These are phyloP conservation scores for Zopfia rhizophila DNA, from an alignment of 2,329 filamentous ascomycete species.

Conservation along the genomic window DNA sequence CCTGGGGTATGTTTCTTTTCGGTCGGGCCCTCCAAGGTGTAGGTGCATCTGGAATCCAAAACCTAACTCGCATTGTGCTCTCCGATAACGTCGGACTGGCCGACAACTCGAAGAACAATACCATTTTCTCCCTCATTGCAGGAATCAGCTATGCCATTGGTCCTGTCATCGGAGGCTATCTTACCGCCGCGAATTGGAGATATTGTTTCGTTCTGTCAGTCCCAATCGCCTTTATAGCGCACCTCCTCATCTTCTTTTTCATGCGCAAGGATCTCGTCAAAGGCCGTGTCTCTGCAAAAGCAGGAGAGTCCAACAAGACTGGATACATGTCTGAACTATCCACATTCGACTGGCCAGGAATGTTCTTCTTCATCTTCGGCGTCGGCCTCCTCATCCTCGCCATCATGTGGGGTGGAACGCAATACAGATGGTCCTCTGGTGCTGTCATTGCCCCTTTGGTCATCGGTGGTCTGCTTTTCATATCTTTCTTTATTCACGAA, in stretches of 20 bases:
- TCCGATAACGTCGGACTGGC: slow-evolving; percentile 73
- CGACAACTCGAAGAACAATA: slow-evolving; percentile 76
- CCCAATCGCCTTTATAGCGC: slow-evolving; percentile 54
- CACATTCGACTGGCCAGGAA: slow-evolving; percentile 59
- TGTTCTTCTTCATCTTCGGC: slow-evolving; percentile 46
- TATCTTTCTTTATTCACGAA: slow-evolving; percentile 63
- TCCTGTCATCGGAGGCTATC: slow-evolving; percentile 69
- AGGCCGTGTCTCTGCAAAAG: slow-evolving; percentile 56
- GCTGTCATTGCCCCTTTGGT: slow-evolving; percentile 66
- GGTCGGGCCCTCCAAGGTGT: slow-evolving; percentile 72
- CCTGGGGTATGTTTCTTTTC: slow-evolving; percentile 69
- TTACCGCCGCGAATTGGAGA: slow-evolving; percentile 68
- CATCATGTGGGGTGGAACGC: slow-evolving; percentile 66
- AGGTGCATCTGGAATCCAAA: slow-evolving; percentile 69
- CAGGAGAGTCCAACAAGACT: slow-evolving; percentile 41
- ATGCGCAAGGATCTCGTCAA: slow-evolving; percentile 68
- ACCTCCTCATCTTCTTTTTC: slow-evolving; percentile 66
- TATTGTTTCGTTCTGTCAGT: slow-evolving; percentile 71
- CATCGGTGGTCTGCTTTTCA: slow-evolving; percentile 59
- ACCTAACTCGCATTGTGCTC: slow-evolving; percentile 70
- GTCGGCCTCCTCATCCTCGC: slow-evolving; percentile 50
- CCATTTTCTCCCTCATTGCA: slow-evolving; percentile 70
- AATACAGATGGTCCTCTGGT: slow-evolving; percentile 66
- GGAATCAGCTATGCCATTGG: slow-evolving; percentile 70
- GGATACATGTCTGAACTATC: slow-evolving; percentile 42